These are phyloP conservation scores for Gracilaria vermiculophylla DNA, from an alignment of 23 red algal genomes.

Conservation along the genomic window DNA sequence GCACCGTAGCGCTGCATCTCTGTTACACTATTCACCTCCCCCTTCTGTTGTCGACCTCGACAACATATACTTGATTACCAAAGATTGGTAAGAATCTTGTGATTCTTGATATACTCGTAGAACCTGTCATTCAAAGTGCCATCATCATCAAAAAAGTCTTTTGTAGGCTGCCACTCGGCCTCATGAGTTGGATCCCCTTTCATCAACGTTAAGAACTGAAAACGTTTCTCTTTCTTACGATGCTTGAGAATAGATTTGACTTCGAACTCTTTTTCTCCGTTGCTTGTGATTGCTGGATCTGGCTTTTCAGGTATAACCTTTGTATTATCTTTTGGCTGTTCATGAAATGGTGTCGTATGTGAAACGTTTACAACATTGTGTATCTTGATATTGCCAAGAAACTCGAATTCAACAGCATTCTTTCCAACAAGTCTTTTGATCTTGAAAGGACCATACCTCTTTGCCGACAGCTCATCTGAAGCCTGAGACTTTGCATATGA, in stretches of 20 bases:
- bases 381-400: neutral
- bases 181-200: neutral
- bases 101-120: neutral
- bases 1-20: no score
- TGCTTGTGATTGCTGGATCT: neutral
- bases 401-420: neutral
- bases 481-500: neutral
- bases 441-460: neutral
- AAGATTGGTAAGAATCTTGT: no score
- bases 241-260: neutral
- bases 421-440: neutral
- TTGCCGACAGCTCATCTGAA: neutral
- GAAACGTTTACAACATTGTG: neutral
- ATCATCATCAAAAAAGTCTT: neutral
- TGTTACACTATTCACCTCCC: no score
- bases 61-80: no score
- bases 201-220: neutral
- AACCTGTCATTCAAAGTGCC: neutral
- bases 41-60: no score
- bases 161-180: neutral
- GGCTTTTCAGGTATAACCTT: neutral
- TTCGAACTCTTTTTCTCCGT: neutral
- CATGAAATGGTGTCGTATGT: neutral
- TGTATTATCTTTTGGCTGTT: neutral
- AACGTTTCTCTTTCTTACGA: neutral